phyloP scores from a whole-genome alignment of 768 basidiomycete genomes.

The Leccinum variicolor region DNA sequence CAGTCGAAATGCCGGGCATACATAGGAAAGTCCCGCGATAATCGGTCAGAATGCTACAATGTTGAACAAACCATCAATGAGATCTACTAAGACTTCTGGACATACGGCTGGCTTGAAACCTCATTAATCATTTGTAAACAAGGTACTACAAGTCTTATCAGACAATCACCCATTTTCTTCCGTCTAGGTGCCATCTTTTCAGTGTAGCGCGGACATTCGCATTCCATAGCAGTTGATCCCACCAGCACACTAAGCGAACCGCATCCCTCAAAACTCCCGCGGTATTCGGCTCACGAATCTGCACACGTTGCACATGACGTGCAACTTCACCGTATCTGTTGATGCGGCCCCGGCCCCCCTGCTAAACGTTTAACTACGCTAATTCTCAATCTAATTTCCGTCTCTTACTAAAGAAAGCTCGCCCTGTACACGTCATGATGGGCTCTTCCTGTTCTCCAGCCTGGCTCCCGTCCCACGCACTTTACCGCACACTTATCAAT shows the following conservation, averaged over 20 bases:
- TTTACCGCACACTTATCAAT: background rate
- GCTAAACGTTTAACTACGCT: constrained; percentile 31
- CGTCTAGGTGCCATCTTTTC: background rate
- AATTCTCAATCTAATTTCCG: constrained; percentile 28
- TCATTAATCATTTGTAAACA: constrained; percentile 7
- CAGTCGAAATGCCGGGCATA: constrained; percentile 14
- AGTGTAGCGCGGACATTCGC: background rate
- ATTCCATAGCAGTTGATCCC: constrained; percentile 4
- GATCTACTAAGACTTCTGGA: constrained; percentile 4
- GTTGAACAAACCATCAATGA: background rate
- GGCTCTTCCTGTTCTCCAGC: background rate
- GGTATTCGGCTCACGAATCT: background rate
- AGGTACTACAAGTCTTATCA: constrained; percentile 17
- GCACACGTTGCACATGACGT: constrained; percentile 3
- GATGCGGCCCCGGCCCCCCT: constrained; percentile 8
- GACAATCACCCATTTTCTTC: constrained; percentile 1
- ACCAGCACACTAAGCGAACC: background rate
- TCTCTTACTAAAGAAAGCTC: constrained; percentile 17
- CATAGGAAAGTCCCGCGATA: constrained; percentile 23
- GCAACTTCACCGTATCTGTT: background rate
- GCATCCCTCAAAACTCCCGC: background rate
- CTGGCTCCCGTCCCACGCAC: background rate
- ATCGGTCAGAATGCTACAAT: constrained; percentile 6
- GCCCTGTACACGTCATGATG: constrained; percentile 21
- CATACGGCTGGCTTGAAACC: background rate